A percentile compares a stretch with the other conserved stretches of the same genome.
Conservation (phyloP, 2,329 filamentous ascomycete species). For the Ilyonectria sp. region DNA sequence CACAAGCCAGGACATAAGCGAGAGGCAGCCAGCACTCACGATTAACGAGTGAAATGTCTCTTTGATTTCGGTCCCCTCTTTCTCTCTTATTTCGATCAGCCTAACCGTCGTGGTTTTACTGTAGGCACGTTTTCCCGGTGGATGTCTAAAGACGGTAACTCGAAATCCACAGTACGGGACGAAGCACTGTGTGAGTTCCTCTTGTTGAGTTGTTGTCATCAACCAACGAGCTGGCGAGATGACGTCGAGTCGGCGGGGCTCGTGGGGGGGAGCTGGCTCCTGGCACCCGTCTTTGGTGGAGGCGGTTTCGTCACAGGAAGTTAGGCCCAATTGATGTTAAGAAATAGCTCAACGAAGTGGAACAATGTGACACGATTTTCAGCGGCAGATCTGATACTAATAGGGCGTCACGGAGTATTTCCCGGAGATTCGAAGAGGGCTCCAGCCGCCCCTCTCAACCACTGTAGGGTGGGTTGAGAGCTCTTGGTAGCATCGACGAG, state of each 20-base stretch:
- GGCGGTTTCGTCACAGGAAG: conserved; percentile 30
- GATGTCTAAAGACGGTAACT: background rate
- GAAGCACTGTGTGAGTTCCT: conserved; percentile 1
- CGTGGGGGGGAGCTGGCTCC: conserved; percentile 19
- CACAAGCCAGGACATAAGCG: conserved; percentile 29
- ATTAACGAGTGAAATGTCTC: conserved; percentile 21
- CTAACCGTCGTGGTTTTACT: background rate
- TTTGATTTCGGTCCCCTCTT: conserved; percentile 9
- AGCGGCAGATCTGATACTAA: conserved; percentile 33
- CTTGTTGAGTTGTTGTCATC: background rate
- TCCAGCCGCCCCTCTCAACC: conserved; percentile 32
- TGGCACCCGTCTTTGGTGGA: conserved; percentile 22
- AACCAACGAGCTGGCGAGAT: conserved; percentile 24
- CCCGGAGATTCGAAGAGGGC: conserved; percentile 45
- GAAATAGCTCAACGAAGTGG: conserved; percentile 18
- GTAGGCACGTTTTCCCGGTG: background rate
- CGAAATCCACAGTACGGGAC: background rate
- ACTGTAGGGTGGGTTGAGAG: conserved; percentile 1
- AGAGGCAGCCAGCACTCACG: conserved; percentile 28
- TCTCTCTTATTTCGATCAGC: conserved; percentile 4
- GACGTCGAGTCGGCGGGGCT: conserved; percentile 30
- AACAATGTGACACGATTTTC: conserved; percentile 17
- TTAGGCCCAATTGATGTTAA: conserved; percentile 11
- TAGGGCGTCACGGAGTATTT: conserved; percentile 47
- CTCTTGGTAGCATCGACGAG: background rate